Evolutionary conservation across 192 early-diverging fungal species (phyloP).

Genomic region (Umbelopsis isabellina): DNA sequence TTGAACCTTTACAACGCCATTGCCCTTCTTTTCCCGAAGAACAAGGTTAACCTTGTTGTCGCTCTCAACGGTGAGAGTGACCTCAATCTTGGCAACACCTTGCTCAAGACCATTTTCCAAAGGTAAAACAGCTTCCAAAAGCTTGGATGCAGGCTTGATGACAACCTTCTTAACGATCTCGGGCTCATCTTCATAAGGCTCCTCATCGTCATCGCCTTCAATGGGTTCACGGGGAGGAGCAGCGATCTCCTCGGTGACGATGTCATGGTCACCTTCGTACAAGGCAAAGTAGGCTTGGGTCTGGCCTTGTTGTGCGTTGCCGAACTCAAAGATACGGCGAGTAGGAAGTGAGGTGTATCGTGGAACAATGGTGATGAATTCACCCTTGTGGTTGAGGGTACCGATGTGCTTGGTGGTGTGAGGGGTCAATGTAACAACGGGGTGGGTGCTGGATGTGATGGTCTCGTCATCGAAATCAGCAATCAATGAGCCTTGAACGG

Average conservation of each 20-base stretch:
- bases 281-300: conserved; percentile 78
- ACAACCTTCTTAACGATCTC: conserved; percentile 47
- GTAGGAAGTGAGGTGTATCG: conserved; percentile 87
- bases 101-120: conserved; percentile 55
- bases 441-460: conserved; percentile 54
- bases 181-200: conserved; percentile 40
- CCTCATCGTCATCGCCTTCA: conserved; percentile 60
- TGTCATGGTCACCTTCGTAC: conserved; percentile 79
- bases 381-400: conserved; percentile 68
- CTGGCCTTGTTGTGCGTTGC: conserved; percentile 65
- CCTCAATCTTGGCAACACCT: conserved; percentile 51
- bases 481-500: conserved; percentile 83
- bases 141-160: conserved; percentile 53
- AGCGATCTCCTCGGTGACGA: conserved; percentile 50
- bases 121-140: conserved; percentile 71
- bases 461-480: conserved; percentile 65
- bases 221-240: conserved; percentile 51
- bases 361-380: conserved; percentile 80
- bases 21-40: conserved; percentile 54
- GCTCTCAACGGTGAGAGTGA: conserved; percentile 53
- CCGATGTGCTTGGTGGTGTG: conserved; percentile 80
- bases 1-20: conserved; percentile 52
- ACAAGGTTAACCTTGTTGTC: conserved; percentile 51
- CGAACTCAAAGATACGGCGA: conserved; percentile 74
- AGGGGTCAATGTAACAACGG: conserved; percentile 54